Evolutionary conservation across 805 yeast species (phyloP), one percentile per base, ranked within the genome.

Genomic region (Myxozyma sirexii): DNA sequence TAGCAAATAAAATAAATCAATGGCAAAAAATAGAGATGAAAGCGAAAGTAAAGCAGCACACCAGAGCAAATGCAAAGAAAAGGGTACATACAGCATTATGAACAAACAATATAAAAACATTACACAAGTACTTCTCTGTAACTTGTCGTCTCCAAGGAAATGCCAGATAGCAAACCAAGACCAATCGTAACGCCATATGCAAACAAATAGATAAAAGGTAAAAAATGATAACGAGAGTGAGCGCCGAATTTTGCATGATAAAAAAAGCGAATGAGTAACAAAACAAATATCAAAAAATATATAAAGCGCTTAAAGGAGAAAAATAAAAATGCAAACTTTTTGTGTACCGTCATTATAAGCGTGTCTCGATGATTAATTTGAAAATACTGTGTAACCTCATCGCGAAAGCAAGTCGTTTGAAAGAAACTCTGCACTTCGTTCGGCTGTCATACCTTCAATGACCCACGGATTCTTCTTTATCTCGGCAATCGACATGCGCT

Each of bases 391-490:
- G 31, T 12, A 21, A 13, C 17, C 15, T 39, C 42, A 60, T 44
- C 60, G 57, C 5, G 52, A 44, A 12, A 58, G 51, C 7, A 61
- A 43, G 26, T 43, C 59, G 2, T 49, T 35, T 7, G 62, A 57
- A 5, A 57, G 42, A 41, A 61, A 61, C 7, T 58, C 51, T 3
- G 17, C 39, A 17, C 45, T 29, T 19, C 47, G 50, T 12, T 23
- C 38, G 19, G 54, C 13, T 5, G 51, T 64, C 62, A 82, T 70
- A 47, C 78, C 82, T 68, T 78, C 76, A 29, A 78, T 64, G 1
- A 82, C 75, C 75, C 96, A 91, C 1, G 90, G 88, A 73, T 93
- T 97, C 6, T 73, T 72, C 72, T 90, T 91, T 57, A 91, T 86
- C 27, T 87, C 88, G 13, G 76, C 72, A 39, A 93, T 85, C 17